Evolutionary conservation across 768 basidiomycete genomes (phyloP), one percentile per base, ranked within the genome.

Genomic region (Tubosaeta sp.): DNA sequence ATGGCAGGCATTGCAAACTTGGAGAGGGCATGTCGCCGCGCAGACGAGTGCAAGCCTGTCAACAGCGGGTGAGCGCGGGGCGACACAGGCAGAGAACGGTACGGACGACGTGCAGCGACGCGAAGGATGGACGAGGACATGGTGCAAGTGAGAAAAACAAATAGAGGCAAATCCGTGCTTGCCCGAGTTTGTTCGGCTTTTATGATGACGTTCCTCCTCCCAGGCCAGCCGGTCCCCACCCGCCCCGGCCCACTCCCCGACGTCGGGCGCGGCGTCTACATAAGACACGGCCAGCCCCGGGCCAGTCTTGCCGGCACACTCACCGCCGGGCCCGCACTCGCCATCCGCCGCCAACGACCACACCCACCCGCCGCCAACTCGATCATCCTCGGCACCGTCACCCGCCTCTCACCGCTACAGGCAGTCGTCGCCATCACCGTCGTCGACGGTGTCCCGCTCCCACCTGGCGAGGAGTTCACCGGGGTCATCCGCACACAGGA

Each of bases 1-100:
- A 98, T 99, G 61, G 97, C 94, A 52, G 94, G 95, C 92, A 97
- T 95, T 57, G 85, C 77, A 75, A 97, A 95, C 68, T 85, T 91
- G 54, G 88, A 76, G 60, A 98, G 80, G 35, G 87, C 94, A 74
- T 78, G 74, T 61, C 88, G 75, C 56, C 83, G 81, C 50, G 86
- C 79, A 29, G 95, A 94, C 63, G 81, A 79, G 76, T 94, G 91
- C 49, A 97, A 75, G 64, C 84, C 95, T 95, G 65, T 48, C 34
- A 29, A 29, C 31, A 48, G 43, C 27, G 3, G 27, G 51, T 55
- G 6, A 56, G 51, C 4, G 46, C n/a, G n/a, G 22, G 22, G 2
- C 35, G 44, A 5, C 51, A 32, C 14, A 32, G 26, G 42, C 12
- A 35, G 33, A 26, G 51, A 34, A 26, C 5, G 33, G 12, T 14